phyloP scores from a whole-genome alignment of 306 rosid species.

The Fragaria vesca region DNA sequence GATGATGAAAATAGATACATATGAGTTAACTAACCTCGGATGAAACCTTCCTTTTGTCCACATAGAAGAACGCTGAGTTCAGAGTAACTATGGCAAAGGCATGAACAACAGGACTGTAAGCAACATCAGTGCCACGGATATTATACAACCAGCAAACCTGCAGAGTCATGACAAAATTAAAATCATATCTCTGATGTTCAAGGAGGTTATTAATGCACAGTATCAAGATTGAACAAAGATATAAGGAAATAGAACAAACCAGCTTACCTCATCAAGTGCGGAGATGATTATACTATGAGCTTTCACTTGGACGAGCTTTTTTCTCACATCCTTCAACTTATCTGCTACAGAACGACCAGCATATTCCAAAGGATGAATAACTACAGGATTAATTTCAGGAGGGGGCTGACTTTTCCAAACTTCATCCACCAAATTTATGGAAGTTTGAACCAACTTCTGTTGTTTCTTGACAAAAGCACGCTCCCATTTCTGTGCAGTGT shows the following conservation, averaged over 20 bases:
- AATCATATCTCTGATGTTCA: slow-evolving; percentile 11
- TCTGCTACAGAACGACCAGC: slow-evolving; percentile 79
- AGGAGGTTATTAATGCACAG: slow-evolving; percentile 1
- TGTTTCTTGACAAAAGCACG: slow-evolving; percentile 57
- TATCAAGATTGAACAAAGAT: background rate
- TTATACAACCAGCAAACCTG: slow-evolving; percentile 99
- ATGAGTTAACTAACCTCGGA: slow-evolving; percentile 65
- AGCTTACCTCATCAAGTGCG: slow-evolving; percentile 83
- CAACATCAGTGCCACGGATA: slow-evolving; percentile 90
- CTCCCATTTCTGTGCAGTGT: slow-evolving; percentile 84
- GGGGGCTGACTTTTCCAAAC: slow-evolving; percentile 80
- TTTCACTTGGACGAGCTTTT: slow-evolving; percentile 53
- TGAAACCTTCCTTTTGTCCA: slow-evolving; percentile 75
- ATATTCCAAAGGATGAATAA: slow-evolving; percentile 63
- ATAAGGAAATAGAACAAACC: slow-evolving; percentile 9
- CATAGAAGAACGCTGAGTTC: slow-evolving; percentile 72
- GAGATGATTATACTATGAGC: slow-evolving; percentile 69
- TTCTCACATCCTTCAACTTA: slow-evolving; percentile 74
- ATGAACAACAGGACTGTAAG: slow-evolving; percentile 89
- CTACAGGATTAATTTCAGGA: slow-evolving; percentile 53
- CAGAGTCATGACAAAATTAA: slow-evolving; percentile 22
- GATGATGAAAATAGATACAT: slow-evolving; percentile 22
- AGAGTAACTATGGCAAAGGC: slow-evolving; percentile 79
- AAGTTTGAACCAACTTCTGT: slow-evolving; percentile 82
- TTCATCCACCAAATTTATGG: slow-evolving; percentile 86